Base-by-base conservation (phyloP, 176 grass and related monocot genomes). In the Triticum dicoccoides region DNA sequence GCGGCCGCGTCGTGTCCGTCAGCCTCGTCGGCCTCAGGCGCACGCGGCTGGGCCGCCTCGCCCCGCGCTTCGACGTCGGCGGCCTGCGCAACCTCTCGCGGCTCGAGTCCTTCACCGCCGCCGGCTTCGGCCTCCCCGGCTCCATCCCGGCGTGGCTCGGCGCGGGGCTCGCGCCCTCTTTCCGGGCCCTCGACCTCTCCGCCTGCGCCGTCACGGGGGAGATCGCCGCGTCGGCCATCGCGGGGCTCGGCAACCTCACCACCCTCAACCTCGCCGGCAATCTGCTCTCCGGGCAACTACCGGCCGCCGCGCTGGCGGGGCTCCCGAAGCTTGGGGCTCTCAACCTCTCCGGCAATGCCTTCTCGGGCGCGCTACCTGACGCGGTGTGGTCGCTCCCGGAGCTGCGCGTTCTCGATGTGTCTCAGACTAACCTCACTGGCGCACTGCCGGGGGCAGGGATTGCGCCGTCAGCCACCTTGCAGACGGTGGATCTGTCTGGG, bases 81-180 rank as follows among this genome's bases (percentile, higher is more conserved):
- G 94, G 94, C 5, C 84, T 99, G 47, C 94, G 88, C 58, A 96
- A 93, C 63, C 90, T 99, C 38, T 86, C 90, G 34, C 83, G 32
- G 14, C 89, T 99, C 86, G 87, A 90, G 77, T 41, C 32, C 44
- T 97, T 99, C 90, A 81, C 78, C 83, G 90, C 97, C 38, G 80
- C 94, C 6, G 92, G 89, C 4, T 99, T 99, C 87, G 42, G 78
- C 37, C 89, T 99, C 10, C 90, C 89, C 0, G 97, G 97, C 2
- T 23, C 92, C 58, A 88, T 99, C 68, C 97, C 97, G 3, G n/a
- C 85, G 23, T 99, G 97, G 97, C 87, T 99, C 64, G 92, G 97
- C 68, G 39, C 52, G 30, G 64, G 82, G 10, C 87, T 99, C 2
- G 79, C 87, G 8, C 94, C 89, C 14, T 77, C 89, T 32, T 87